phyloP scores from a whole-genome alignment of 306 rosid species.

The Hippophae rhamnoides region DNA sequence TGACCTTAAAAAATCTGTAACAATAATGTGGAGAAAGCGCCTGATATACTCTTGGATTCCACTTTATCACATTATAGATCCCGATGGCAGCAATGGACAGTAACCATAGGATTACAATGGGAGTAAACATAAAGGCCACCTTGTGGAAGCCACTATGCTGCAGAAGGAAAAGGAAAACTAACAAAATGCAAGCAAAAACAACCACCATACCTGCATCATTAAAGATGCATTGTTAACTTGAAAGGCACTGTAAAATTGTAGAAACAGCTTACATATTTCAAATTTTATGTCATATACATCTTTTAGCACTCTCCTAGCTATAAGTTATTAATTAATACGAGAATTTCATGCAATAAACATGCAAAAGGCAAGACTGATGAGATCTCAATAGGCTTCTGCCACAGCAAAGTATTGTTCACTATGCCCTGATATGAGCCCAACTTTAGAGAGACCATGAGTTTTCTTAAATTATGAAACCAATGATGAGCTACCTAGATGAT shows the following conservation, averaged over 20 bases:
- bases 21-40: conserved; percentile 77
- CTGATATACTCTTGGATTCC: conserved; percentile 66
- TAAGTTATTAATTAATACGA: too few species aligned
- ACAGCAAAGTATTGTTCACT: background rate
- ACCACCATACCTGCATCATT: conserved; percentile 47
- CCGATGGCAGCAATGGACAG: conserved; percentile 52
- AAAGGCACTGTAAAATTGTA: background rate
- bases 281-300: too few species aligned
- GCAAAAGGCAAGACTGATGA: too few species aligned
- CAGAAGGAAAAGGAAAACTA: conserved; percentile 57
- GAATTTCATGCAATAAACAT: too few species aligned
- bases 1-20: conserved; percentile 49
- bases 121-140: conserved; percentile 68
- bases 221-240: conserved; percentile 15
- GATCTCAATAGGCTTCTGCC: background rate
- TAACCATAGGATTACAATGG: conserved; percentile 64
- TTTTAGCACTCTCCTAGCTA: too few species aligned
- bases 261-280: background rate
- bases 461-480: conserved; percentile 5
- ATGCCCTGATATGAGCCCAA: conserved; percentile 1
- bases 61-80: conserved; percentile 58
- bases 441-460: background rate
- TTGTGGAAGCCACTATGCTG: conserved; percentile 79
- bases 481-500: too few species aligned
- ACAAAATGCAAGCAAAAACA: conserved; percentile 47